phyloP scores from a whole-genome alignment of 345 rosid genomes.

The Atalantia buxifolia region DNA sequence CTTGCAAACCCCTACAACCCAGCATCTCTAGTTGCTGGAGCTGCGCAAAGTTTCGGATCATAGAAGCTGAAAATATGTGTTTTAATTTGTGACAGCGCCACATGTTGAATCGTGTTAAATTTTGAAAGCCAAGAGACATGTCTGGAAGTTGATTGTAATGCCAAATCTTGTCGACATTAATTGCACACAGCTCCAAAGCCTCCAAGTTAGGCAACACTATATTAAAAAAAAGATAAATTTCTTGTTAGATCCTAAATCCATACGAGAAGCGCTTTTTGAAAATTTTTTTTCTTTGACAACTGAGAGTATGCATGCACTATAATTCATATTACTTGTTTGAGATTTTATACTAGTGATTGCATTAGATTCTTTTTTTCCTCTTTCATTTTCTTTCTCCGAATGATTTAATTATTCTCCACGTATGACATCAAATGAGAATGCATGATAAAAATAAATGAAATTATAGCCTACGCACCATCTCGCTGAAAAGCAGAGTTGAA shows the following conservation, averaged over 20 bases:
- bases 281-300: too few species aligned
- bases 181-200: not conserved
- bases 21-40: not conserved
- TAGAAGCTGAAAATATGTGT: not conserved
- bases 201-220: constrained; percentile 18
- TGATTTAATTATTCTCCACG: too few species aligned
- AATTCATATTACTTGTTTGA: too few species aligned
- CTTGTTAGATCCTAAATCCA: too few species aligned
- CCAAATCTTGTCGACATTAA: constrained; percentile 8
- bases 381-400: too few species aligned
- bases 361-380: too few species aligned
- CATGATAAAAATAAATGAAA: too few species aligned
- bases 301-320: too few species aligned
- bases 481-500: not conserved
- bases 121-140: not conserved
- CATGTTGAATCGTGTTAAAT: not conserved
- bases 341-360: too few species aligned
- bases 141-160: not conserved
- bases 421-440: not conserved
- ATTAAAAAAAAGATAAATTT: not conserved
- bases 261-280: too few species aligned
- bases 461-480: not conserved
- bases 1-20: accelerated
- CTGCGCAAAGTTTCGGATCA: not conserved
- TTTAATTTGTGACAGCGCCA: not conserved